A percentile compares a stretch with the other conserved stretches of the same genome.
phyloP scores from a whole-genome alignment of 495 filamentous ascomycete genomes.

The Elasticomyces elasticus region DNA sequence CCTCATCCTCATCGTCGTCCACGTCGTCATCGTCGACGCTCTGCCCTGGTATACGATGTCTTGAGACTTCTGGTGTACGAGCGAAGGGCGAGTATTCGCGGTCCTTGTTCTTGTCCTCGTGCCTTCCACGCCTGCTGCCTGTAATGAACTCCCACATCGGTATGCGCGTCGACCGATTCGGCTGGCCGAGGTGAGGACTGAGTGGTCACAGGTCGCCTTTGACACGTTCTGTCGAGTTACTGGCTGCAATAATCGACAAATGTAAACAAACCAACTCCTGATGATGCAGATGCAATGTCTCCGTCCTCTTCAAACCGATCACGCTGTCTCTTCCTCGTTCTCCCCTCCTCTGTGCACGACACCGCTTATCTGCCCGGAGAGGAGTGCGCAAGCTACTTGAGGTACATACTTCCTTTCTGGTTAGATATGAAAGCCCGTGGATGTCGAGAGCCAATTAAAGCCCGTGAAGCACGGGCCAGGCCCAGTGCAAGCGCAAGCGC shows the following conservation, averaged over 20 bases:
- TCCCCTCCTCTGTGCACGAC: slow-evolving; percentile 1
- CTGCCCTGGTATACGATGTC: slow-evolving; percentile 28
- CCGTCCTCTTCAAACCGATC: background rate
- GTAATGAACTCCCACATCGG: slow-evolving; percentile 13
- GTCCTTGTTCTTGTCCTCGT: slow-evolving; percentile 1
- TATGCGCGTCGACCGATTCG: background rate
- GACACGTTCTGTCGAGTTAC: background rate
- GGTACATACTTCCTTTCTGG: background rate
- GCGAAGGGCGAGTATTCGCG: slow-evolving; percentile 12
- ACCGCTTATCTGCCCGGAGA: slow-evolving; percentile 5
- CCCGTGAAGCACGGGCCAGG: background rate
- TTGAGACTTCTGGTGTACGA: slow-evolving; percentile 25
- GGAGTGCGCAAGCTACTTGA: background rate
- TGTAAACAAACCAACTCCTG: background rate
- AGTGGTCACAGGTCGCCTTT: background rate
- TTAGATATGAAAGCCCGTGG: slow-evolving; percentile 1
- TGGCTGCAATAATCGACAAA: background rate
- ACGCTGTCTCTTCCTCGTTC: background rate
- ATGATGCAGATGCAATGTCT: background rate
- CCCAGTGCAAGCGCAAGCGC: background rate
- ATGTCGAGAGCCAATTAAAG: too few relatives aligned
- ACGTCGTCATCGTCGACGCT: slow-evolving; percentile 33
- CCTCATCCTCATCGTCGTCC: slow-evolving; percentile 35
- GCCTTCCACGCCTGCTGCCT: background rate
- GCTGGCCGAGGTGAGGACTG: background rate